Evolutionary conservation across 2,329 filamentous ascomycete species (phyloP), one percentile per base, ranked within the genome.

Genomic region (Aaosphaeria pasadenensis): DNA sequence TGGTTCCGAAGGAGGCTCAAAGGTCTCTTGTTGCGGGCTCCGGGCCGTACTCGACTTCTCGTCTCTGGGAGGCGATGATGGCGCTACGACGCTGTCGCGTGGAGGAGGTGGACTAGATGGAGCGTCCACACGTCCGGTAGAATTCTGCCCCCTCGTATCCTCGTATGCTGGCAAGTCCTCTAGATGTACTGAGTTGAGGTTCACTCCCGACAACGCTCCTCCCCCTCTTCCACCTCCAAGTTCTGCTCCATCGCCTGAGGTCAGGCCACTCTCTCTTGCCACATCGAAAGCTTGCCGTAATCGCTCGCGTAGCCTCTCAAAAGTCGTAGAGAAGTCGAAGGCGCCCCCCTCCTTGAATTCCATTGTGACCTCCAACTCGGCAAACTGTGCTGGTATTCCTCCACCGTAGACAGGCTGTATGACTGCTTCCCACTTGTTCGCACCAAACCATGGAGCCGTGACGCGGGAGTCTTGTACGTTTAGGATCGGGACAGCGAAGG

Each of bases 271-370:
- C 60, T 88, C 86, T 47, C 85, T 74, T 31, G 86, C 85, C 49
- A 88, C 80, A 47, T 94, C 88, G 35, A 91, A 83, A 6, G 86
- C 89, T 60, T 96, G 89, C 55, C 87, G 81, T 47, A 96, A 74
- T 5, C 90, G 82, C 64, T 95, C 91, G 65, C 89, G 91, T 55
- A 96, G 84, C 47, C 87, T 80, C 60, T 95, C 89, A 63, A 91
- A 96, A 45, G 83, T 83, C 44, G 83, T 82, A 60, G 91, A 86
- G 64, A 95, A 97, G 58, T 96, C 91, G 68, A 88, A 94, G 49
- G 91, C 91, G n/a, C 92, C 92, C 39, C 92, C 92, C 53, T 97
- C 91, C 66, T 91, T 91, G 77, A 97, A 97, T 24, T 86, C 91
- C 60, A 96, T 80, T 67, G 88, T 91, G 56, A 95, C 71, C 61